Evolutionary conservation across 2,329 filamentous ascomycete genomes (phyloP), one percentile per base, ranked within the genome.

Genomic region (Tolypocladium sp.): DNA sequence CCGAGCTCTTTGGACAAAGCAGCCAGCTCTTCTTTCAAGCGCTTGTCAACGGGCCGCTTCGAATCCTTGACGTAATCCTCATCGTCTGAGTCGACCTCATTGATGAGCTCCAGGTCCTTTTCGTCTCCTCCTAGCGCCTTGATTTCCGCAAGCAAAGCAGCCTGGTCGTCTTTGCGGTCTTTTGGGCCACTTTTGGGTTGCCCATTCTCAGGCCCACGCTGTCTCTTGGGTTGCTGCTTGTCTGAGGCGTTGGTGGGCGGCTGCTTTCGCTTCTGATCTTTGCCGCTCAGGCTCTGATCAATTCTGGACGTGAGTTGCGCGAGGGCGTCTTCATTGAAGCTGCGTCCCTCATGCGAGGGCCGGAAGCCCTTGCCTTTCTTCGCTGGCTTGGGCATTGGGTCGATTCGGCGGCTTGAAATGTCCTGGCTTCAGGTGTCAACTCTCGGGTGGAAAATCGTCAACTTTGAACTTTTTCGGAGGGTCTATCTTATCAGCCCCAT

Each of bases 41-140:
- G 63, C 67, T 79, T 80, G 60, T 82, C 79, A 7, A 75, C 65
- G 20, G 72, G 66, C 41, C 69, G 70, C 54, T 71, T 71, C 40
- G 66, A 65, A 41, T 63, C 68, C 51, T 69, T 66, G n/a, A 61
- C 63, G 49, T 68, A 66, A 25, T 69, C 72, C 56, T 75, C 73
- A 59, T 76, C 73, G 22, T 76, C 74, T 4, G 76, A 78, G 40
- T 76, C 73, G 15, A 76, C 73, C 60, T 81, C 82, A 49, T 78
- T 81, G 57, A 89, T 79, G 40, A 89, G 77, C 41, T 83, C 81
- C 51, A 87, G 69, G 63, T 89, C 86, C 49, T 83, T 78, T 69
- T 88, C 83, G 57, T 87, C 84, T 17, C 86, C 86, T 4, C 85
- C 86, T 2, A 89, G 74, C 17, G 83, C 83, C 63, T 79, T 77